phyloP scores from a whole-genome alignment of 2,329 filamentous ascomycete genomes.

The Talaromyces sp. region DNA sequence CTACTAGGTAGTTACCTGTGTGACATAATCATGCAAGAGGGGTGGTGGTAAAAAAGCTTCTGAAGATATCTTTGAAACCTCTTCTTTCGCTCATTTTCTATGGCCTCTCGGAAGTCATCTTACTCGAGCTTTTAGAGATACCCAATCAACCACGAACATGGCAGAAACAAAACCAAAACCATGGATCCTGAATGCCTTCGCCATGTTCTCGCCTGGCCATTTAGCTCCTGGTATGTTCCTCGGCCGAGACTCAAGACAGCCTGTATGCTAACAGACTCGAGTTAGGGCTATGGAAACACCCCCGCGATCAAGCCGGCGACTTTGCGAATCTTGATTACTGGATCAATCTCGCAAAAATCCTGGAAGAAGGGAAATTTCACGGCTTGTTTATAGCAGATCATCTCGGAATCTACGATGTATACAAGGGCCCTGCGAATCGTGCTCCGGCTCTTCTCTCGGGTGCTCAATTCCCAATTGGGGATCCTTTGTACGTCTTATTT shows the following conservation, averaged over 20 bases:
- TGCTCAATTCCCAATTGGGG: slow-evolving; percentile 43
- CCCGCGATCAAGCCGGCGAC: slow-evolving; percentile 30
- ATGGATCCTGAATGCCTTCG: slow-evolving; percentile 42
- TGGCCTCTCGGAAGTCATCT: not conserved
- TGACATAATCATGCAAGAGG: not conserved
- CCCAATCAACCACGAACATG: slow-evolving; percentile 2
- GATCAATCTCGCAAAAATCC: slow-evolving; percentile 44
- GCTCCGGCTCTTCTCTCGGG: slow-evolving; percentile 35
- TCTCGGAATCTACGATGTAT: slow-evolving; percentile 45
- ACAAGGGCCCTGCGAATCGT: slow-evolving; percentile 39
- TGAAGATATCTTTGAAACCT: not conserved
- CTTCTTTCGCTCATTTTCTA: not conserved
- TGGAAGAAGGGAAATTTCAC: slow-evolving; percentile 48
- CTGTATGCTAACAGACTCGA: not conserved
- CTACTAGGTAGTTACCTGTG: not conserved
- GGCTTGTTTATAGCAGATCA: slow-evolving; percentile 50
- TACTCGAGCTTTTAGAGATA: not conserved
- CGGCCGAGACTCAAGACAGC: too few species aligned
- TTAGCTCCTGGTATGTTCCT: slow-evolving; percentile 30
- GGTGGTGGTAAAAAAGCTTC: not conserved
- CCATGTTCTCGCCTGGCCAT: slow-evolving; percentile 45
- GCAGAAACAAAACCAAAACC: slow-evolving; percentile 4
- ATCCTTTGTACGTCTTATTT: slow-evolving; percentile 30
- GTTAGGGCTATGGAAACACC: slow-evolving; percentile 13
- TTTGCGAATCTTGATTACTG: slow-evolving; percentile 45